Percentiles rank a stretch among this genome's conserved stretches.
Conservation (phyloP, 441 rosid genomes). For the Pelargonium citronellum region DNA sequence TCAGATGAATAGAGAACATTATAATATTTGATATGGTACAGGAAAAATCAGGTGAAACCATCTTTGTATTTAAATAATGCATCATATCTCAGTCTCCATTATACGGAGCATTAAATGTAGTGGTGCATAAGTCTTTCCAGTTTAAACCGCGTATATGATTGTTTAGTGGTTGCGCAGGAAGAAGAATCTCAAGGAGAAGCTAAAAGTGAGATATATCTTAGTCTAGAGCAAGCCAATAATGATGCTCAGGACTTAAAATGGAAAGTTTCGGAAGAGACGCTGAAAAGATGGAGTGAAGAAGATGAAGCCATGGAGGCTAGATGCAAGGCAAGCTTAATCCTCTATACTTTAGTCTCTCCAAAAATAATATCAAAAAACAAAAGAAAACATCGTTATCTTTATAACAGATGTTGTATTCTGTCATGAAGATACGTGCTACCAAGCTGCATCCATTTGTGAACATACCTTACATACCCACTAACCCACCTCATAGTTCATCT, state of each 20-base stretch:
- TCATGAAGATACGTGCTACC: background rate
- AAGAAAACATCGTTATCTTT: background rate
- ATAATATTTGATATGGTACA: no score
- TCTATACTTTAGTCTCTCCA: no score
- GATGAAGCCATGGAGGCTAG: slow-evolving; percentile 59
- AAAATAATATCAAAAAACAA: background rate
- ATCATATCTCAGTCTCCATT: no score
- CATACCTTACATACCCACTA: no score
- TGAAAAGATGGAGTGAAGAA: slow-evolving; percentile 54
- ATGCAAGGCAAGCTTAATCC: slow-evolving; percentile 45
- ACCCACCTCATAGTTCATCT: no score
- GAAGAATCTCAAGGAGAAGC: slow-evolving; percentile 31
- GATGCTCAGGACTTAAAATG: slow-evolving; percentile 38
- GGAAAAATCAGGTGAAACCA: slow-evolving; percentile 2
- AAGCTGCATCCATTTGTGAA: background rate
- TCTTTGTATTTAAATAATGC: no score
- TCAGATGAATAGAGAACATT: no score
- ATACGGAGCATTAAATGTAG: no score
- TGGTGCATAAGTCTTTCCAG: background rate
- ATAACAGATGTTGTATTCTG: background rate
- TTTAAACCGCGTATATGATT: slow-evolving; percentile 18
- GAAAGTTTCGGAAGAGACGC: slow-evolving; percentile 39
- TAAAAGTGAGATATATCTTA: slow-evolving; percentile 27
- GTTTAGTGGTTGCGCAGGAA: slow-evolving; percentile 39
- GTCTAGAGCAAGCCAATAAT: slow-evolving; percentile 36